A percentile compares a stretch with the other conserved stretches of the same genome.
phyloP scores from a whole-genome alignment of 306 rosid species.

The Pachyrhizus erosus region DNA sequence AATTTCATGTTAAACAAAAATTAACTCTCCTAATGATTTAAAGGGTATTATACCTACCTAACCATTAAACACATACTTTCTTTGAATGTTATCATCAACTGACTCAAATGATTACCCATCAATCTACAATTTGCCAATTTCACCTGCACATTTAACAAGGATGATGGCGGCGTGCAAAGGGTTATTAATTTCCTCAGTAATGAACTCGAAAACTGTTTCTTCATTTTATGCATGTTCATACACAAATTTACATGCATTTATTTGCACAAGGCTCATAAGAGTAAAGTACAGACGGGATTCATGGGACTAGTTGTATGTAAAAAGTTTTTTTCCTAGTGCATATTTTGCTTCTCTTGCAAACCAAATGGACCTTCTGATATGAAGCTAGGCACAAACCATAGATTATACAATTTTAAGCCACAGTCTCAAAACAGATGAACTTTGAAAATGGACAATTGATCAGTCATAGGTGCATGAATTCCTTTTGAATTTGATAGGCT shows the following conservation, averaged over 20 bases:
- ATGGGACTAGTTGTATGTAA: neutral
- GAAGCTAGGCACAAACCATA: constrained; percentile 22
- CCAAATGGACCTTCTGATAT: constrained; percentile 18
- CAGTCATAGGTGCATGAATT: constrained; percentile 70
- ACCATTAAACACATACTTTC: neutral
- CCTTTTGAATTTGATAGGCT: constrained; percentile 74
- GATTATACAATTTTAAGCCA: constrained; percentile 31
- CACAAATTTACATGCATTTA: constrained; percentile 37
- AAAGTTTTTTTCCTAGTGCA: constrained; percentile 9
- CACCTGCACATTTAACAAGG: neutral
- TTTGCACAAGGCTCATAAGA: constrained; percentile 39
- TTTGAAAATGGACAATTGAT: constrained; percentile 36
- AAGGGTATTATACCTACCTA: neutral
- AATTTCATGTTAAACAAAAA: neutral
- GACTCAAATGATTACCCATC: neutral
- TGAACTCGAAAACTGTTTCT: neutral
- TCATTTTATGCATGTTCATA: constrained; percentile 2
- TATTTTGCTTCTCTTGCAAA: constrained; percentile 31
- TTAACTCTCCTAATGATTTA: neutral
- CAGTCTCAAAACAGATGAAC: constrained; percentile 25
- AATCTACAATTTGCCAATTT: neutral
- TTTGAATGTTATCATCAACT: neutral
- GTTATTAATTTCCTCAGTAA: neutral
- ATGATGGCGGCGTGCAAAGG: neutral
- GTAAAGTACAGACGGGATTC: constrained; percentile 25